phyloP scores from a whole-genome alignment of 495 filamentous ascomycete species.

The Hyphodiscus hymeniophilus region DNA sequence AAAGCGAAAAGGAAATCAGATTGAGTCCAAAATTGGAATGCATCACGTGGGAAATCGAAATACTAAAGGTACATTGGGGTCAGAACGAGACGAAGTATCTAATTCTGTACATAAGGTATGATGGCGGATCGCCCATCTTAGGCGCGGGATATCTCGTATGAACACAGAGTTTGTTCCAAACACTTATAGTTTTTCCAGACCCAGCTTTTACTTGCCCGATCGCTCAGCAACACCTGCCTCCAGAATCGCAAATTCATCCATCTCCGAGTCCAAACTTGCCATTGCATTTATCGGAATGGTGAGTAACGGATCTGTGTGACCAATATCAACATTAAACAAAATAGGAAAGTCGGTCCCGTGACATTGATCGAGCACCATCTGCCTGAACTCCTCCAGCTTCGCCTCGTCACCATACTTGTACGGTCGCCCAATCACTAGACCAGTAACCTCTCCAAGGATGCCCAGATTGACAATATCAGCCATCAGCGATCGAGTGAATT shows the following conservation, averaged over 20 bases:
- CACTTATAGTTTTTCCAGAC: too few relatives aligned
- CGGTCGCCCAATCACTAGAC: constrained; percentile 28
- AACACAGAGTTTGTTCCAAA: too few relatives aligned
- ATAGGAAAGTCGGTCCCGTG: constrained; percentile 23
- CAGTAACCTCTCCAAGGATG: constrained; percentile 24
- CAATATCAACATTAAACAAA: constrained; percentile 27
- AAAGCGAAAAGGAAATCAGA: too few relatives aligned
- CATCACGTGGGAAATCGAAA: too few relatives aligned
- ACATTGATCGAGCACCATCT: constrained; percentile 18
- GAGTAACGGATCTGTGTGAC: constrained; percentile 28
- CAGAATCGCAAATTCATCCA: constrained; percentile 26
- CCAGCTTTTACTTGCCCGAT: too few relatives aligned
- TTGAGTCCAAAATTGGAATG: too few relatives aligned
- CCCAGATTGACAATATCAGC: constrained; percentile 28
- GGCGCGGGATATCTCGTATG: too few relatives aligned
- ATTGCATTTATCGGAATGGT: constrained; percentile 26
- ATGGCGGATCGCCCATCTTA: too few relatives aligned
- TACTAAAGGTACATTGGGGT: too few relatives aligned
- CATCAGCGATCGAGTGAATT: constrained; percentile 19
- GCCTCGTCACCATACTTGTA: constrained; percentile 19
- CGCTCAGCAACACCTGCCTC: constrained; percentile 11
- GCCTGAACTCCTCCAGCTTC: constrained; percentile 16
- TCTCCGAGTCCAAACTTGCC: constrained; percentile 23
- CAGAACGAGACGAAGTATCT: too few relatives aligned
- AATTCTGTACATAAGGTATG: too few relatives aligned